Percentiles rank a stretch among this genome's conserved stretches.
These are phyloP conservation scores for Porphyrellus sp. DNA, from an alignment of 1,284 basidiomycete genomes.

Conservation along the genomic window DNA sequence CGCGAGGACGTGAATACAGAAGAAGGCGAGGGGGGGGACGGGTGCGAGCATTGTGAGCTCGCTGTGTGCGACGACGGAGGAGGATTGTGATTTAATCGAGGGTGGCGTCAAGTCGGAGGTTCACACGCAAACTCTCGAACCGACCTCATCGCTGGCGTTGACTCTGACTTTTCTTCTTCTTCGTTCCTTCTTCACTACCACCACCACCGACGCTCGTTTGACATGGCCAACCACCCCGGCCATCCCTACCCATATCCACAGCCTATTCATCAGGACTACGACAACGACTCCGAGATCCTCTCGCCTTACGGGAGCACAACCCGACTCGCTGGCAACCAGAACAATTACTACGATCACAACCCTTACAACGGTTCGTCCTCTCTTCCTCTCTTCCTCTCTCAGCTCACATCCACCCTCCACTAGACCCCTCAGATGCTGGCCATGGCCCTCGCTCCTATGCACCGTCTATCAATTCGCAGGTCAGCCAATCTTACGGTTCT, in stretches of 20 bases:
- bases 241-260: conserved; percentile 27
- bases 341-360: conserved; percentile 23
- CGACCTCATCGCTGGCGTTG: conserved; percentile 26
- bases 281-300: conserved; percentile 30
- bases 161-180: conserved; percentile 1
- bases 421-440: conserved; percentile 44
- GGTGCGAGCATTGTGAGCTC: background rate
- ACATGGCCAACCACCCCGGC: conserved; percentile 25
- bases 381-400: background rate
- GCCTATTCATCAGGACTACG: conserved; percentile 36
- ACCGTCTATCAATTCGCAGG: conserved; percentile 55
- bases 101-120: background rate
- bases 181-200: conserved; percentile 11
- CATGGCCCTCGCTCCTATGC: conserved; percentile 45
- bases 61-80: background rate
- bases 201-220: conserved; percentile 30
- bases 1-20: conserved; percentile 40
- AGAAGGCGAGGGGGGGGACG: conserved; percentile 31
- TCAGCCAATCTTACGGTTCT: conserved; percentile 53
- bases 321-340: conserved; percentile 31
- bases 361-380: conserved; percentile 23
- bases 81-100: background rate
- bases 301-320: conserved; percentile 36
- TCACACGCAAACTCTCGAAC: conserved; percentile 23
- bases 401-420: conserved; percentile 30